Evolutionary conservation across 78 protist species (phyloP), one percentile per base, ranked within the genome.

Genomic region (Planoprotostelium fungivorum): DNA sequence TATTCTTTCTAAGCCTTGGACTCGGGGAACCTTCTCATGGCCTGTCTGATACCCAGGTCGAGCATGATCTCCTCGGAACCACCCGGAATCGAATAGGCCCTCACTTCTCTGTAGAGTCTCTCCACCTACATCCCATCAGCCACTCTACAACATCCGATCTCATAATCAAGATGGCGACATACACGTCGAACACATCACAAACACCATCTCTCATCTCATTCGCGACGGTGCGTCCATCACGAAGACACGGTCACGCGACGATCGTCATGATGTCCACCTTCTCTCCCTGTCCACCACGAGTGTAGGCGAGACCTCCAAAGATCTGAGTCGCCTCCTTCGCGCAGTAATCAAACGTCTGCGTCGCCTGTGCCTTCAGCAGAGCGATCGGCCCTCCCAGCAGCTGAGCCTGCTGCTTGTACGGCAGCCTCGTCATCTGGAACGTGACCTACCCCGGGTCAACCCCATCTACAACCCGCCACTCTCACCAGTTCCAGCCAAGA

Each of bases 311-410:
- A 85, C 96, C 96, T 28, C 96, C 96, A 16, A 91, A 92, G 10
- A 91, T 73, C 91, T 91, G 94, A 36, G 84, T 37, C 34, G 94
- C 94, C 63, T 91, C 94, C 1, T 93, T 25, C 36, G 96, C 94
- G 88, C 93, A 94, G 29, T 84, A 84, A 36, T 94, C 96, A 16
- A 94, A 88, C 0, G 90, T 86, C 85, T 84, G 29, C 35, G 94
- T 94, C 83, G 90, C 9, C 92, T 91, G 91, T 28, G 86, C 94
- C 89, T 94, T 94, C 63, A 88, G 73, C 88, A 94, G 90, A 1
- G 96, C 94, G 38, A 28, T 38, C 34, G 10, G 35, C 5, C 91
- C 92, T 0, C 95, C 96, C 29, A 94, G 88, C 31, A 87, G 83
- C 23, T 35, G 36, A 34, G 35, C 92, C 28, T 10, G 5, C 1